These are phyloP conservation scores for Crithidia mellificae DNA, from an alignment of 208 protist species.

Conservation along the genomic window DNA sequence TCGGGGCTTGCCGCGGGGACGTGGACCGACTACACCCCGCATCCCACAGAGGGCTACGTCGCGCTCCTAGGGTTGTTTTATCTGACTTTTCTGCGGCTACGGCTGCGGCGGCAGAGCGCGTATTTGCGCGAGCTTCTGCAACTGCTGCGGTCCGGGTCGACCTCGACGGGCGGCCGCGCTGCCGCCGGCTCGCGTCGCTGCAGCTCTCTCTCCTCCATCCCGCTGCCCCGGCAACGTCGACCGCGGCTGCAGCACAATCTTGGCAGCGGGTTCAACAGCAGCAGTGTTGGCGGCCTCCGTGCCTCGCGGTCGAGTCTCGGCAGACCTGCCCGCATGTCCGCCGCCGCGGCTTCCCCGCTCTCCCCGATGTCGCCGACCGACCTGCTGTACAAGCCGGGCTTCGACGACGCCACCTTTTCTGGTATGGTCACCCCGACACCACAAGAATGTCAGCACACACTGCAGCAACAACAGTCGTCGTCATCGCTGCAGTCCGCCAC, in stretches of 20 bases:
- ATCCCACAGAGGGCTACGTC: constrained; percentile 18
- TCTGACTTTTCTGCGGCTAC: constrained; percentile 1
- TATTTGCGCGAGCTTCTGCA: constrained; percentile 1
- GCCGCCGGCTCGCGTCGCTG: neutral
- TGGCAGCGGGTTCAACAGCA: no score
- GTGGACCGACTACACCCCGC: neutral
- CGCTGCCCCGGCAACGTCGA: constrained; percentile 4
- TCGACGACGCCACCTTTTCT: constrained; percentile 6
- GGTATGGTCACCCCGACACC: constrained; percentile 4
- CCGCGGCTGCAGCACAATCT: neutral
- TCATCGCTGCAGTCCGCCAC: neutral
- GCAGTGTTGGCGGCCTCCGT: neutral
- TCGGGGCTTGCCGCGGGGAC: neutral
- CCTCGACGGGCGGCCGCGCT: neutral
- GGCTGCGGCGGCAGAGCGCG: neutral
- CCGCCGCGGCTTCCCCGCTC: neutral
- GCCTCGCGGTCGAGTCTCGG: neutral
- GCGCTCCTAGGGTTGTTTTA: constrained; percentile 3
- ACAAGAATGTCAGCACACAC: neutral
- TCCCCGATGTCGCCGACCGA: neutral
- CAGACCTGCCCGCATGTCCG: neutral
- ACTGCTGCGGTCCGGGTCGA: neutral
- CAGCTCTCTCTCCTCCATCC: neutral
- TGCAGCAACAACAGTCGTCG: neutral
- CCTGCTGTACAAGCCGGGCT: constrained; percentile 1